phyloP scores from a whole-genome alignment of 2,329 filamentous ascomycete species.

The Raffaelea arxii region DNA sequence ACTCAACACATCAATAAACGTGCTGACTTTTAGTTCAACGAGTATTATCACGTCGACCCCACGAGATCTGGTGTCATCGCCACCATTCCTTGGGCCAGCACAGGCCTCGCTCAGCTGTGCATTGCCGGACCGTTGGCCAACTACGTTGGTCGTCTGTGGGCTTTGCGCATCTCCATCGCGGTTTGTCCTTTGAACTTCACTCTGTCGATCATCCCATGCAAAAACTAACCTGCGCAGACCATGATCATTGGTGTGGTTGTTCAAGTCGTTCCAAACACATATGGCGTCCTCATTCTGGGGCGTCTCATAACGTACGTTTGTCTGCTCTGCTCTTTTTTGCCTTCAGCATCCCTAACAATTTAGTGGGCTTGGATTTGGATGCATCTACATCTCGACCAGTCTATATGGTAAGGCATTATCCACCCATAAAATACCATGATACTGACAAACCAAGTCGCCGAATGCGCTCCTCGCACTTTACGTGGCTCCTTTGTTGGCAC shows the following conservation, averaged over 20 bases:
- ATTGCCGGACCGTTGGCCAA: constrained; percentile 3
- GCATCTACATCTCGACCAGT: constrained; percentile 4
- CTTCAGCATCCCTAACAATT: background rate
- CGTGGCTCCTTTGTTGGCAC: constrained; percentile 5
- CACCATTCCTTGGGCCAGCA: constrained; percentile 5
- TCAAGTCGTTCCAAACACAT: constrained; percentile 3
- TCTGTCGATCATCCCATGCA: background rate
- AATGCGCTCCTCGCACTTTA: constrained; percentile 3
- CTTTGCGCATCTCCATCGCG: background rate
- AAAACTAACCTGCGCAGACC: background rate
- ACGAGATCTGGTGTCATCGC: constrained; percentile 3
- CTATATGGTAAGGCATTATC: background rate
- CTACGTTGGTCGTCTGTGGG: constrained; percentile 2
- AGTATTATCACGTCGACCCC: constrained; percentile 1
- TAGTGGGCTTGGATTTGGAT: constrained; percentile 3
- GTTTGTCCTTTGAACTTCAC: background rate
- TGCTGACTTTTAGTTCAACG: background rate
- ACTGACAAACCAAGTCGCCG: background rate
- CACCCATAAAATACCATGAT: background rate
- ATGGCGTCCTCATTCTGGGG: constrained; percentile 1
- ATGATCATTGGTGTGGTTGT: constrained; percentile 4
- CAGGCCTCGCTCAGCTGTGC: constrained; percentile 2
- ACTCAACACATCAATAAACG: background rate
- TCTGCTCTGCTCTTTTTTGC: background rate
- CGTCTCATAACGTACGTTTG: background rate